Conservation (phyloP, 2,329 filamentous ascomycete genomes). For the Cadophora gregata region DNA sequence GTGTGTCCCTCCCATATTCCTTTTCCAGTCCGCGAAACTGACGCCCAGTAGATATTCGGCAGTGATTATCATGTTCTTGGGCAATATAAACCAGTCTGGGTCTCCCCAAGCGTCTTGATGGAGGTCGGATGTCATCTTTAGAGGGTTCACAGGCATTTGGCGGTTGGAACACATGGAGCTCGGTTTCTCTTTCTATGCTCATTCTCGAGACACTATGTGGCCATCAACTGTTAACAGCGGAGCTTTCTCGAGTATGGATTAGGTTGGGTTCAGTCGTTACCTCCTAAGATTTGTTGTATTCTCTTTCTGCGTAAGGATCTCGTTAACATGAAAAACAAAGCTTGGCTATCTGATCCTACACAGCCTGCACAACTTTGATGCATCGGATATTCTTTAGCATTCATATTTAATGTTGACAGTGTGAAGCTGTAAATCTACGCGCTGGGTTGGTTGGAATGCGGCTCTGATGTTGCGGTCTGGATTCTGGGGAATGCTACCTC, state of each 20-base stretch:
- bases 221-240: not conserved
- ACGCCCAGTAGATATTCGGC: constrained; percentile 20
- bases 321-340: not conserved
- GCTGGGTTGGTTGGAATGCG: not conserved
- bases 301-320: not conserved
- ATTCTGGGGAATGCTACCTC: not conserved
- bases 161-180: not conserved
- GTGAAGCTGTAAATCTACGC: not conserved
- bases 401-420: not conserved
- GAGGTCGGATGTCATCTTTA: not conserved
- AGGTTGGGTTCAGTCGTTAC: not conserved
- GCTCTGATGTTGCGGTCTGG: constrained; percentile 8
- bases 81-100: constrained; percentile 15
- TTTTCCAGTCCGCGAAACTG: not conserved
- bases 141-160: not conserved
- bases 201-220: not conserved
- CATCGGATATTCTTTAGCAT: not conserved
- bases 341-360: not conserved
- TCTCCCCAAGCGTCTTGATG: not conserved
- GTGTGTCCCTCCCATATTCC: constrained; percentile 22
- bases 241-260: not conserved
- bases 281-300: not conserved
- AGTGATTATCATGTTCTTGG: constrained; percentile 23
- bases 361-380: not conserved
- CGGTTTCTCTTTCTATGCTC: not conserved